phyloP scores from a whole-genome alignment of 257 asterid genomes.

The Hygrophila difformis region DNA sequence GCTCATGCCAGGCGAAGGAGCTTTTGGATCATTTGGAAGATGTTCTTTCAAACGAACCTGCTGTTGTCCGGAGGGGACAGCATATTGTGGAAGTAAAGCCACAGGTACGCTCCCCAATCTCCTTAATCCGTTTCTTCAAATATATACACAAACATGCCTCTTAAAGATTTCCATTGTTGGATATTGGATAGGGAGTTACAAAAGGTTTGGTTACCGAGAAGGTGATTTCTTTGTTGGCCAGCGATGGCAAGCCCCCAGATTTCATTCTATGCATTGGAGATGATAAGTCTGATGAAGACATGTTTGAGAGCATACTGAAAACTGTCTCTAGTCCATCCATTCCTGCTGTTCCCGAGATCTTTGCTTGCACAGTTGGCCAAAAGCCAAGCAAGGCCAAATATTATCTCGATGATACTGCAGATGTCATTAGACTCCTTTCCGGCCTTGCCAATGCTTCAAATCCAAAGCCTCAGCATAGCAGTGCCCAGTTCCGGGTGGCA shows the following conservation, averaged over 20 bases:
- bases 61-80: slow-evolving; percentile 60
- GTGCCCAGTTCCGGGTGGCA: slow-evolving; percentile 43
- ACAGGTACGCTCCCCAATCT: slow-evolving; percentile 31
- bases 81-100: slow-evolving; percentile 82
- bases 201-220: slow-evolving; percentile 62
- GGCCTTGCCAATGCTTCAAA: slow-evolving; percentile 50
- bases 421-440: slow-evolving; percentile 58
- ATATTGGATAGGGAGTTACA: slow-evolving; percentile 78
- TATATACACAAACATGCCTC: background rate
- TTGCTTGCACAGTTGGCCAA: slow-evolving; percentile 91
- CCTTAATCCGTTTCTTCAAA: background rate
- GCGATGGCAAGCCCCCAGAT: slow-evolving; percentile 46
- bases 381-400: slow-evolving; percentile 95
- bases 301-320: slow-evolving; percentile 78
- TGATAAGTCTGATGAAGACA: slow-evolving; percentile 82
- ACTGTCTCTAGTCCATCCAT: slow-evolving; percentile 31
- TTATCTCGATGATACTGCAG: slow-evolving; percentile 71
- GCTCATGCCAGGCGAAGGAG: slow-evolving; percentile 73
- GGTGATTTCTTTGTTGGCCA: slow-evolving; percentile 41
- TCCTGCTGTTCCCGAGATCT: slow-evolving; percentile 50
- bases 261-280: slow-evolving; percentile 83
- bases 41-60: slow-evolving; percentile 70
- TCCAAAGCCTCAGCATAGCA: slow-evolving; percentile 48
- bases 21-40: slow-evolving; percentile 57
- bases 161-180: slow-evolving; percentile 7